Conservation (phyloP, 2,329 filamentous ascomycete species). For the Ceratocystis destructans region DNA sequence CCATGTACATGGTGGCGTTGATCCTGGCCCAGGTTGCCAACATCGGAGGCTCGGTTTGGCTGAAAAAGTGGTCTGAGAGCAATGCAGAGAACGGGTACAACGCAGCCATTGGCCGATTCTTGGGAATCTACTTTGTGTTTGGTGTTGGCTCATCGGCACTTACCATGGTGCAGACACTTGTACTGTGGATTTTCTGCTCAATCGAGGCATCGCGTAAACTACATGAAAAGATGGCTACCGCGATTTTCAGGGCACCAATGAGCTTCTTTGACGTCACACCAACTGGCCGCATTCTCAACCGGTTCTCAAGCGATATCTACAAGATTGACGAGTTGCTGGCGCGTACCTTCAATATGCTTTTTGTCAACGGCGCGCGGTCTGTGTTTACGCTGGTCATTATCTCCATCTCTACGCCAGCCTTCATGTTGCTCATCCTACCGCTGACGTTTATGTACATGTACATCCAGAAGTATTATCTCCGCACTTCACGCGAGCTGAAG, state of each 20-base stretch:
- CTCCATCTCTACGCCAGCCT: conserved; percentile 64
- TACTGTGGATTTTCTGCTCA: conserved; percentile 98
- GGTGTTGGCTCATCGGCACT: conserved; percentile 74
- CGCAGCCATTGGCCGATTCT: conserved; percentile 68
- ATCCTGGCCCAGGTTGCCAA: conserved; percentile 68
- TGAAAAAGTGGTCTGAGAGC: conserved; percentile 78
- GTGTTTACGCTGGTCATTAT: conserved; percentile 80
- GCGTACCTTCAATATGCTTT: conserved; percentile 94
- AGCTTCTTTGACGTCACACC: conserved; percentile 97
- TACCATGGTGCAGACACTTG: conserved; percentile 81
- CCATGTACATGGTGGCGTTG: conserved; percentile 63
- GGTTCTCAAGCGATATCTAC: conserved; percentile 79
- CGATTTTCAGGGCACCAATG: conserved; percentile 96
- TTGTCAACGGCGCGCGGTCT: conserved; percentile 60
- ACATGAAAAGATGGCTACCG: conserved; percentile 92
- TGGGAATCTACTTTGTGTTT: conserved; percentile 91
- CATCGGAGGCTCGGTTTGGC: conserved; percentile 78
- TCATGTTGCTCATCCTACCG: conserved; percentile 68
- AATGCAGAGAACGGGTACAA: conserved; percentile 60
- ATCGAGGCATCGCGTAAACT: conserved; percentile 96
- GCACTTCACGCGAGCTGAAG: conserved; percentile 92
- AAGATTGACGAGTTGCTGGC: conserved; percentile 84
- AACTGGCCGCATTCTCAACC: conserved; percentile 87
- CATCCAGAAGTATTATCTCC: conserved; percentile 93
- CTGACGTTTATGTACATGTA: conserved; percentile 70